A percentile compares a stretch with the other conserved stretches of the same genome.
Conservation (phyloP, 441 rosid species). For the Euphorbia corollata region DNA sequence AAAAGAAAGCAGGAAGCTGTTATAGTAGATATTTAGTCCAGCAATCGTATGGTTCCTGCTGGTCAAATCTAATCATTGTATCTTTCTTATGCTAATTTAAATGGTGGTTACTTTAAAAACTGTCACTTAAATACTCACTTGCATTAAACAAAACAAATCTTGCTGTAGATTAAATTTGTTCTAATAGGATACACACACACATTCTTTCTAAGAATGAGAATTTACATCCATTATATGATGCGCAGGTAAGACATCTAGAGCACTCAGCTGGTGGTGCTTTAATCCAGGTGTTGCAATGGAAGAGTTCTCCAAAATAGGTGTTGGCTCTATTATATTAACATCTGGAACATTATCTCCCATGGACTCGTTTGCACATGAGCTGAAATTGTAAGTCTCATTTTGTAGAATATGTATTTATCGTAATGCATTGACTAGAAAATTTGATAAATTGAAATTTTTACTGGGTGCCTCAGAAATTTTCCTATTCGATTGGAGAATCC, state of each 20-base stretch:
- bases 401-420: conserved; percentile 15
- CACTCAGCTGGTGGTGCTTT: conserved; percentile 99
- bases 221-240: conserved; percentile 14
- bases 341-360: conserved; percentile 94
- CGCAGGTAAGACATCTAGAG: conserved; percentile 76
- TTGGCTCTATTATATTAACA: conserved; percentile 80
- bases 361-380: conserved; percentile 87
- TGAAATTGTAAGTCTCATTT: conserved; percentile 59
- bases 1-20: too few relatives aligned
- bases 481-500: conserved; percentile 92
- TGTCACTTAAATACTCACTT: neutral
- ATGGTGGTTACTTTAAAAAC: neutral
- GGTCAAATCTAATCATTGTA: neutral
- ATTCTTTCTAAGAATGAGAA: neutral
- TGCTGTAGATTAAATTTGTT: conserved; percentile 1
- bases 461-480: conserved; percentile 54
- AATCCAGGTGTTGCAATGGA: conserved; percentile 96
- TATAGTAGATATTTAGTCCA: neutral
- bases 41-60: neutral
- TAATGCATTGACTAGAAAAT: conserved; percentile 20
- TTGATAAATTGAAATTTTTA: conserved; percentile 23
- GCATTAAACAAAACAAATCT: neutral
- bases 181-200: neutral
- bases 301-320: conserved; percentile 63
- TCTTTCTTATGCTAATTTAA: neutral